Conservation (phyloP, 148 eudicot species). For the Fagopyrum esculentum region DNA sequence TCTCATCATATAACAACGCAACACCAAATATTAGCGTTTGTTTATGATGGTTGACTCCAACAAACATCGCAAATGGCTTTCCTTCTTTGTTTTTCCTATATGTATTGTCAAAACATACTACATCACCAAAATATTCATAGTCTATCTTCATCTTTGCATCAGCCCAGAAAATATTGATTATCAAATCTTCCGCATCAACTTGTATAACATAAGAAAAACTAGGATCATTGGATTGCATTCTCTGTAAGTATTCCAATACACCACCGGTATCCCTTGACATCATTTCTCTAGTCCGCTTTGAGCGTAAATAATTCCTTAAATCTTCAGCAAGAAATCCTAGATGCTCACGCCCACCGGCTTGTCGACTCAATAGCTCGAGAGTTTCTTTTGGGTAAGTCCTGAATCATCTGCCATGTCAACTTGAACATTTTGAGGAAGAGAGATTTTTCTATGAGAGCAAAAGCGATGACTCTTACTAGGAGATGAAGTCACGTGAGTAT, state of each 20-base stretch:
- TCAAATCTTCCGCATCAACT: constrained; percentile 43
- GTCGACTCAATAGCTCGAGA: background rate
- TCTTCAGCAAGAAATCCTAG: constrained; percentile 30
- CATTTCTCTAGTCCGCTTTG: constrained; percentile 3
- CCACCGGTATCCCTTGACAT: constrained; percentile 48
- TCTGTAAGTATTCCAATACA: constrained; percentile 43
- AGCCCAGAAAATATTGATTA: constrained; percentile 57
- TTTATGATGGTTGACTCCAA: constrained; percentile 60
- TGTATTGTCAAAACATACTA: constrained; percentile 43
- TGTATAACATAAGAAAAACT: constrained; percentile 53
- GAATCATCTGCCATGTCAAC: background rate
- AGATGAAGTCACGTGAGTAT: background rate
- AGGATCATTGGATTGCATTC: constrained; percentile 54
- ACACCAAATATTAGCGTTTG: constrained; percentile 48
- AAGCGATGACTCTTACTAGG: background rate
- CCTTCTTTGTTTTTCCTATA: constrained; percentile 36
- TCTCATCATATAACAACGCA: constrained; percentile 51
- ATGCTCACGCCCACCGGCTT: constrained; percentile 17
- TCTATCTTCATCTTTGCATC: constrained; percentile 46
- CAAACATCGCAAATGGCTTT: constrained; percentile 51
- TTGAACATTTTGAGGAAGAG: background rate
- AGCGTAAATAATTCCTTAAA: constrained; percentile 24
- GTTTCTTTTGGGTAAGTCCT: background rate
- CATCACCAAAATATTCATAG: constrained; percentile 54
- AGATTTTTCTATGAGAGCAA: background rate